Evolutionary conservation across 2,329 filamentous ascomycete species (phyloP), one percentile per base, ranked within the genome.

Genomic region (Cytospora chrysosperma): DNA sequence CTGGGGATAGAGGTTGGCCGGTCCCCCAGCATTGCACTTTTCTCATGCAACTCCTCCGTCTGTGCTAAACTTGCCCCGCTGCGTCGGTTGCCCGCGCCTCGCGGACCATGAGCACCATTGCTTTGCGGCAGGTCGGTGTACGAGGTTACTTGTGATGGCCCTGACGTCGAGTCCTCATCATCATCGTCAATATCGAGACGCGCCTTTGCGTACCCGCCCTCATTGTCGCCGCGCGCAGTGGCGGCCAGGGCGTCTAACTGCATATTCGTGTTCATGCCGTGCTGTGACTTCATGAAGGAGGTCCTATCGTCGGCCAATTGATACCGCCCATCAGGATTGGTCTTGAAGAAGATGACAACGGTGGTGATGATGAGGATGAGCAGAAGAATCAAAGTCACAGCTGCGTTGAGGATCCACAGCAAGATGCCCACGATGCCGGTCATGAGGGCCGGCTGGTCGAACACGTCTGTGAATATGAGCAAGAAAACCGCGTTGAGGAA

Each of bases 261-360:
- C 3, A 89, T 93, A 17, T 88, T 90, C 32, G 76, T 76, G 19
- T 75, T 85, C 56, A 95, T 81, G 70, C 91, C 86, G 12, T 89
- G 88, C 72, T 92, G 89, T 28, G 91, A 94, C 79, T 95, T 95
- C 85, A 95, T 94, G 79, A 96, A 96, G 15, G 91, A 94, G 61
- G 90, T 90, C 70, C 92, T 88, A 77, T 96, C 92, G 72, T 96
- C 92, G 63, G 89, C 88, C 91, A 96, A 94, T 75, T 94, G 91
- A 77, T 96, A 96, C 62, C 92, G 87, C 26, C 87, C 90, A 73
- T 96, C 92, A 19, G 92, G 92, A 76, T 95, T 93, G 83, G 93
- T 93, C 65, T 90, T 90, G 72, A 90, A 84, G 68, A 95, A 84
- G 56, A 92, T 89, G 69, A 93, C 65, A 17, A 72, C 68, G 4